A percentile compares a stretch with the other conserved stretches of the same genome.
phyloP scores from a whole-genome alignment of 345 rosid species.

The Eucalyptus tenuipes region DNA sequence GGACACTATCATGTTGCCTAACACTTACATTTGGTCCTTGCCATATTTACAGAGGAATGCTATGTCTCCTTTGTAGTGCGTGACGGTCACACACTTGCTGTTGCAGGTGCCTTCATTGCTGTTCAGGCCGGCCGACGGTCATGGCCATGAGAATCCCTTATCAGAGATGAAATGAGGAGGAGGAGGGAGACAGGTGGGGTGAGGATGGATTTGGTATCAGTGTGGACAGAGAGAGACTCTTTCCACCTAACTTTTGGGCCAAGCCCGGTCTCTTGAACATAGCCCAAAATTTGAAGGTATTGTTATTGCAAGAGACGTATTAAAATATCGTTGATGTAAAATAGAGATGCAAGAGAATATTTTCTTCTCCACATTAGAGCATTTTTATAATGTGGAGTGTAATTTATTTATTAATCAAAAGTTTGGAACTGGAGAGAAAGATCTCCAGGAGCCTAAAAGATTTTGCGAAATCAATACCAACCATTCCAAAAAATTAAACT shows the following conservation, averaged over 20 bases:
- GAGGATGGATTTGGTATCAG: too few species aligned
- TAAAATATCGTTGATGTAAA: not conserved
- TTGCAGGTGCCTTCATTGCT: too few species aligned
- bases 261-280: not conserved
- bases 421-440: not conserved
- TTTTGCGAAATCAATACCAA: not conserved
- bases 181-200: too few species aligned
- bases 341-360: not conserved
- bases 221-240: not conserved
- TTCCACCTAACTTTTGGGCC: not conserved
- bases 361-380: not conserved
- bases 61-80: too few species aligned
- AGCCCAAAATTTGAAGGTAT: not conserved
- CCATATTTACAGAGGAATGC: too few species aligned
- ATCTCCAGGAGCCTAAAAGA: accelerated
- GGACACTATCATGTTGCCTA: not conserved
- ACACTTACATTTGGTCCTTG: not conserved
- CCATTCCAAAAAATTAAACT: not conserved
- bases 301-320: not conserved
- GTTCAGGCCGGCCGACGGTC: accelerated
- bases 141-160: too few species aligned
- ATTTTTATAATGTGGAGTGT: not conserved
- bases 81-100: too few species aligned
- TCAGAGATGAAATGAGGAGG: too few species aligned
- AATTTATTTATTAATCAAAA: not conserved